Evolutionary conservation across 176 grass and related monocot species (phyloP).

Genomic region (Otatea glauca): DNA sequence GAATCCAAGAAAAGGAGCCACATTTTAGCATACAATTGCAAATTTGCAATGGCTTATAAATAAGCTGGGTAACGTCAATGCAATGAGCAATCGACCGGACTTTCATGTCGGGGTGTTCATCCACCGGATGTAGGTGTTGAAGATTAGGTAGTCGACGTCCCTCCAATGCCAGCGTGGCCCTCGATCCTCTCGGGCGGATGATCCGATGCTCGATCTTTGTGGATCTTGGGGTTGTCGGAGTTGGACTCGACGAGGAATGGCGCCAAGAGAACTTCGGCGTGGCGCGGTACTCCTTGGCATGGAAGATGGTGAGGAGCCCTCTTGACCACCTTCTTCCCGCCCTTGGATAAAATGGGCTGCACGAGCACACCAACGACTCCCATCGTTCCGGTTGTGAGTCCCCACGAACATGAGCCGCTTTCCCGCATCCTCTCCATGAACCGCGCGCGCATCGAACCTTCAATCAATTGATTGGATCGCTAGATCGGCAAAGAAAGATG

Average conservation of each 20-base stretch:
- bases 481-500: not conserved
- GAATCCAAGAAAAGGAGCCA: too few relatives aligned
- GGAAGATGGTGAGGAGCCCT: constrained; percentile 50
- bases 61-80: not conserved
- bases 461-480: not conserved
- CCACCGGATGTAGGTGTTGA: constrained; percentile 99
- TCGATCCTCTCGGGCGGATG: constrained; percentile 67
- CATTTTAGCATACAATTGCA: not conserved
- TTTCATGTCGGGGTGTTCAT: constrained; percentile 84
- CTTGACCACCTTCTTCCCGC: constrained; percentile 56
- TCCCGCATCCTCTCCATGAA: constrained; percentile 75
- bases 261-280: constrained; percentile 91
- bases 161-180: constrained; percentile 71
- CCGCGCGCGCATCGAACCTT: constrained; percentile 82
- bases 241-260: constrained; percentile 96
- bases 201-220: constrained; percentile 64
- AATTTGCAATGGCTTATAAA: too few relatives aligned
- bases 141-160: constrained; percentile 77
- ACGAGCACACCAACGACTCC: constrained; percentile 87
- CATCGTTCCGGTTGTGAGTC: constrained; percentile 96
- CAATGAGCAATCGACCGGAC: constrained; percentile 47
- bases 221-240: constrained; percentile 77
- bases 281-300: constrained; percentile 82
- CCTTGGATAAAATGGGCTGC: constrained; percentile 57
- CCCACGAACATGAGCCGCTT: constrained; percentile 91